Evolutionary conservation across 225 moss, liverwort and hornwort genomes (phyloP), one percentile per base, ranked within the genome.

Genomic region (Bryoerythrophyllum caledonicum): DNA sequence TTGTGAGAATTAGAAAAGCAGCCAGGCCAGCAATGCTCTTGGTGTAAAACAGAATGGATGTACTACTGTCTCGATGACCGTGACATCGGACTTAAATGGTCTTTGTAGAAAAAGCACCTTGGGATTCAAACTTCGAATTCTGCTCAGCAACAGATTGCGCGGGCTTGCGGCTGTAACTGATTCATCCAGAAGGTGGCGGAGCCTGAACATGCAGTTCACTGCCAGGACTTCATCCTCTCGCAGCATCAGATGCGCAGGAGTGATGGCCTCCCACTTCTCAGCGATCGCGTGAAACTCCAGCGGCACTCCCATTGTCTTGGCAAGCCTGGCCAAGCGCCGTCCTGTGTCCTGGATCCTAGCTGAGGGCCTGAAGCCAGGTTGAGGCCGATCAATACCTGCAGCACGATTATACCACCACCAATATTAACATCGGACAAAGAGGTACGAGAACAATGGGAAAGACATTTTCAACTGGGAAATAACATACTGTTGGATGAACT

Each of bases 261-360:
- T 91, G 30, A 94, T 90, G 11, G 82, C 85, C 68, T 96, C 96
- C 96, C 96, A 96, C 75, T 96, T 96, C 60, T 94, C 91, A 48
- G 94, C 94, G 74, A 96, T 96, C 12, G 92, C 91, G 49, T 89
- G 94, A 62, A 86, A 96, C 83, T 94, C 91, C 8, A 96, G 91
- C 11, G 92, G 89, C n/a, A 96, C 75, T n/a, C 92, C 92, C 14
- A 84, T 7, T 21, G 40, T 12, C 78, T 82, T 83, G 0, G 96
- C 96, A 23, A 86, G 76, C 44, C 63, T 73, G 11, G 76, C 82
- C 59, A 96, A 88, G 44, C 92, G 85, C 44, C 80, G 80, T 60
- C 96, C 96, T 0, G 94, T 94, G 10, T 94, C 96, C 60, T 90
- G 91, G 26, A 96, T 82, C 52, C 91, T 88, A 6, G 79, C 82